A percentile compares a stretch with the other conserved stretches of the same genome.
Conservation (phyloP, 192 early-diverging fungal genomes). For the Glomus cerebriforme region DNA sequence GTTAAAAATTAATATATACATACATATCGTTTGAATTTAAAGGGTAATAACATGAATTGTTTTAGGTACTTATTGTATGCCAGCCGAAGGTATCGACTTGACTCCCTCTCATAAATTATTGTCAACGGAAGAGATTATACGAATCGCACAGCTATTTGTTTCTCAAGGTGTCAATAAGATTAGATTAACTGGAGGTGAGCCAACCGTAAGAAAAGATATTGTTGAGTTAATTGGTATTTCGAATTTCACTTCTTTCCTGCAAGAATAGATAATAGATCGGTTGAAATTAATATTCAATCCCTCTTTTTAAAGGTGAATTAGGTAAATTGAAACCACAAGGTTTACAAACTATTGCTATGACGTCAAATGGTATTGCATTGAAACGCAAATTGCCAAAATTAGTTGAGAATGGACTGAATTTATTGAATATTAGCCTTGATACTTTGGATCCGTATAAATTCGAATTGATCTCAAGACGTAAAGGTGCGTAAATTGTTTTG, state of each 20-base stretch:
- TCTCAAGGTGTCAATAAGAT: constrained; percentile 90
- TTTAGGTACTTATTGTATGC: constrained; percentile 95
- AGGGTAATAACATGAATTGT: not conserved
- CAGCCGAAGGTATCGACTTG: constrained; percentile 78
- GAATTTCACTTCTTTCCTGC: not conserved
- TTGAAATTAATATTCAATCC: not conserved
- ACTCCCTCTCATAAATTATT: constrained; percentile 72
- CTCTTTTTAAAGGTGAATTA: constrained; percentile 54
- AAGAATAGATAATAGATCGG: not conserved
- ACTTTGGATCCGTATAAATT: constrained; percentile 87
- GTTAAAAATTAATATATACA: not conserved
- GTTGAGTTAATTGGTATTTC: constrained; percentile 75
- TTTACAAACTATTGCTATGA: constrained; percentile 83
- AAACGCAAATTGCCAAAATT: constrained; percentile 78
- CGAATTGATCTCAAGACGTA: constrained; percentile 85
- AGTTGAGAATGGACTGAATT: constrained; percentile 75
- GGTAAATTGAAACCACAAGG: constrained; percentile 73
- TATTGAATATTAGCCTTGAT: constrained; percentile 90
- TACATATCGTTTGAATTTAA: not conserved
- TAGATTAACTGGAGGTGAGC: constrained; percentile 94
- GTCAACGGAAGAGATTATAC: constrained; percentile 79
- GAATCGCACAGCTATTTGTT: constrained; percentile 83
- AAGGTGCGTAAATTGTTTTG: constrained; percentile 48
- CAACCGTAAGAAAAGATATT: constrained; percentile 90
- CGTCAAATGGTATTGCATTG: constrained; percentile 92